Conservation (phyloP, 495 filamentous ascomycete species). For the Hypoxylon cercidicola region DNA sequence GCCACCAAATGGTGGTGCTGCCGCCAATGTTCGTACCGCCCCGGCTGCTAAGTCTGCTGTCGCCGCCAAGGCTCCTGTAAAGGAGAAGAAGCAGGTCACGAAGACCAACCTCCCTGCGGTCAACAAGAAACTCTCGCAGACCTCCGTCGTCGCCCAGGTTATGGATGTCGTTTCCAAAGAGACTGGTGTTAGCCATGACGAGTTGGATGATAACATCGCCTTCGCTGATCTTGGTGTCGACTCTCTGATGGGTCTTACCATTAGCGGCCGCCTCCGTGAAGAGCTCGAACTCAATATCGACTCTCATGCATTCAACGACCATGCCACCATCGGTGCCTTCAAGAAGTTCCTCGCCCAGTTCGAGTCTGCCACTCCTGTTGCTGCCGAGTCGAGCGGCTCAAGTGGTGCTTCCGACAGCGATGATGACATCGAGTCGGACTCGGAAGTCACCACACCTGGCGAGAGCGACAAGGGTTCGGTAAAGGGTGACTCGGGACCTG, state of each 20-base stretch:
- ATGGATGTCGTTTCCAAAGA: conserved; percentile 74
- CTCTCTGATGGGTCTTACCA: conserved; percentile 66
- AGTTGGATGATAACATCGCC: conserved; percentile 65
- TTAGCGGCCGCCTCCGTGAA: conserved; percentile 64
- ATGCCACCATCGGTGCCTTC: conserved; percentile 67
- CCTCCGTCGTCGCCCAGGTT: conserved; percentile 55
- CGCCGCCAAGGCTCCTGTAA: conserved; percentile 51
- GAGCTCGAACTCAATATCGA: conserved; percentile 67
- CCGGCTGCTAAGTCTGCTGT: conserved; percentile 54
- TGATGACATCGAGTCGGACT: conserved; percentile 57
- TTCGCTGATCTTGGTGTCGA: conserved; percentile 70
- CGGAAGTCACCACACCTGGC: conserved; percentile 59
- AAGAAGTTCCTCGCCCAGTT: conserved; percentile 65
- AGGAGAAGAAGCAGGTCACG: conserved; percentile 57
- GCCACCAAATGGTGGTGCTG: conserved; percentile 64
- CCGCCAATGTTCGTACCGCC: conserved; percentile 47
- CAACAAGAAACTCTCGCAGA: conserved; percentile 51
- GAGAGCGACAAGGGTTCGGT: conserved; percentile 56
- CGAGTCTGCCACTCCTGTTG: conserved; percentile 48
- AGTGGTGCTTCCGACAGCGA: conserved; percentile 52
- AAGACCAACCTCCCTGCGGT: conserved; percentile 54
- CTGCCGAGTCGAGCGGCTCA: conserved; percentile 47
- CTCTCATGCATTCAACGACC: conserved; percentile 62
- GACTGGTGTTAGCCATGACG: conserved; percentile 69
- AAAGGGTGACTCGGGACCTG: conserved; percentile 49